Percentiles rank a stretch among this genome's conserved stretches.
Evolutionary conservation across 495 filamentous ascomycete species (phyloP).

Genomic region (Talaromyces thailandensis): DNA sequence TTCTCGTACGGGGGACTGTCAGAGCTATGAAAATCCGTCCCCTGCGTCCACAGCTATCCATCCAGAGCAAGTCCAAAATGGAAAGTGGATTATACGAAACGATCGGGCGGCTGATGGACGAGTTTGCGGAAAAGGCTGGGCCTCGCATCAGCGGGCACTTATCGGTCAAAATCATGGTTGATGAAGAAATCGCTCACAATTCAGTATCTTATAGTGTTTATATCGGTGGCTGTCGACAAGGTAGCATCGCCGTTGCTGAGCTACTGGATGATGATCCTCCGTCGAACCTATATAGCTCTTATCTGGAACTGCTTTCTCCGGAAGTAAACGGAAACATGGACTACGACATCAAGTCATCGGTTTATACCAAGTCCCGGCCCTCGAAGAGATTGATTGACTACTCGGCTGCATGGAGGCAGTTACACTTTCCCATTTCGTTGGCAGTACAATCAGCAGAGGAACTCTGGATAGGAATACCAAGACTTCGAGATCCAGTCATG

Average conservation of each 20-base stretch:
- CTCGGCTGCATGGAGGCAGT: neutral
- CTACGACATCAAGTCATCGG: neutral
- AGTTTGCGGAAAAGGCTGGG: slow-evolving; percentile 40
- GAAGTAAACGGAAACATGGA: neutral
- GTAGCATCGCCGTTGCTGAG: slow-evolving; percentile 17
- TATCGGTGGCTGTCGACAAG: slow-evolving; percentile 29
- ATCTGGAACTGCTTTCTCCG: slow-evolving; percentile 26
- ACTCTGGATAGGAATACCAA: neutral
- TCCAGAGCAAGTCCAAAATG: slow-evolving; percentile 46
- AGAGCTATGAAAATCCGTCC: slow-evolving; percentile 57
- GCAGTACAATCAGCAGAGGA: neutral
- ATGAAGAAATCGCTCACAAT: slow-evolving; percentile 30
- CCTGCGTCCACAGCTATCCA: slow-evolving; percentile 22
- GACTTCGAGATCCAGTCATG: neutral
- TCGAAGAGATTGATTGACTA: neutral
- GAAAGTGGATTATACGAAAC: slow-evolving; percentile 43
- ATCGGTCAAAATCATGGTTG: slow-evolving; percentile 55
- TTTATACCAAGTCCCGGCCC: neutral
- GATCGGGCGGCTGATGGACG: slow-evolving; percentile 52
- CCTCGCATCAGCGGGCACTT: slow-evolving; percentile 58
- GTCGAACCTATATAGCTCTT: slow-evolving; percentile 18
- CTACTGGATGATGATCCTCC: slow-evolving; percentile 18
- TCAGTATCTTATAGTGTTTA: slow-evolving; percentile 31
- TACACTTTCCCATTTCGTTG: neutral
- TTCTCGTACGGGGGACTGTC: slow-evolving; percentile 52